Evolutionary conservation across 2,329 filamentous ascomycete genomes (phyloP).

Genomic region (Cercospora beticola): DNA sequence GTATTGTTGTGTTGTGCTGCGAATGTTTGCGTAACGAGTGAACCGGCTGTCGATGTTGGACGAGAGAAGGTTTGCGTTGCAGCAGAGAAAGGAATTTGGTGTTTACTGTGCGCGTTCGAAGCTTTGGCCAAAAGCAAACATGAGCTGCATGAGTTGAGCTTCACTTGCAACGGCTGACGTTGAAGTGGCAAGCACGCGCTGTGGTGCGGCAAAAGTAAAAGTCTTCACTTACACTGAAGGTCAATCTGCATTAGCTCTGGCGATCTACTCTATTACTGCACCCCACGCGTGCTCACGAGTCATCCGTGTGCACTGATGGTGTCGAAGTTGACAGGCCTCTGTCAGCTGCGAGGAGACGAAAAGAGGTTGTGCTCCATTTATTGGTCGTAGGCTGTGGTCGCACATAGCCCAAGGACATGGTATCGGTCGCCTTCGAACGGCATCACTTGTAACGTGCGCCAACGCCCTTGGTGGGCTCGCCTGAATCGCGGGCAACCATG

Average conservation of each 20-base stretch:
- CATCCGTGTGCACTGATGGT: neutral
- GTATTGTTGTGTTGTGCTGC: slow-evolving; percentile 8
- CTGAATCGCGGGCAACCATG: neutral
- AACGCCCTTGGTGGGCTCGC: neutral
- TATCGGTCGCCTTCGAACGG: neutral
- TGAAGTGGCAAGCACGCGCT: neutral
- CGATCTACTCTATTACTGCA: neutral
- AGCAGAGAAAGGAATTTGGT: neutral
- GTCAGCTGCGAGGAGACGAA: neutral
- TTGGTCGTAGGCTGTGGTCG: slow-evolving; percentile 7
- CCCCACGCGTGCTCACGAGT: neutral
- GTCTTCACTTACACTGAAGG: neutral
- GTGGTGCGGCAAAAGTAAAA: neutral
- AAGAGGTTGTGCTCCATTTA: slow-evolving; percentile 1
- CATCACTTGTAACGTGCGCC: neutral
- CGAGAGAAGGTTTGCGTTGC: slow-evolving; percentile 7
- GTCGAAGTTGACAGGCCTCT: neutral
- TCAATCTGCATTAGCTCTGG: neutral
- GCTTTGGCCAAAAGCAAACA: neutral
- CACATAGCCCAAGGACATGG: slow-evolving; percentile 11
- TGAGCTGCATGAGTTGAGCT: neutral
- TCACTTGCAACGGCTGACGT: slow-evolving; percentile 1
- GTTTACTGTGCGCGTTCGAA: neutral
- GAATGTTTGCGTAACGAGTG: slow-evolving; percentile 9
- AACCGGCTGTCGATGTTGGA: slow-evolving; percentile 13